Conservation (phyloP, 2,329 filamentous ascomycete genomes). For the Cordyceps sp. region DNA sequence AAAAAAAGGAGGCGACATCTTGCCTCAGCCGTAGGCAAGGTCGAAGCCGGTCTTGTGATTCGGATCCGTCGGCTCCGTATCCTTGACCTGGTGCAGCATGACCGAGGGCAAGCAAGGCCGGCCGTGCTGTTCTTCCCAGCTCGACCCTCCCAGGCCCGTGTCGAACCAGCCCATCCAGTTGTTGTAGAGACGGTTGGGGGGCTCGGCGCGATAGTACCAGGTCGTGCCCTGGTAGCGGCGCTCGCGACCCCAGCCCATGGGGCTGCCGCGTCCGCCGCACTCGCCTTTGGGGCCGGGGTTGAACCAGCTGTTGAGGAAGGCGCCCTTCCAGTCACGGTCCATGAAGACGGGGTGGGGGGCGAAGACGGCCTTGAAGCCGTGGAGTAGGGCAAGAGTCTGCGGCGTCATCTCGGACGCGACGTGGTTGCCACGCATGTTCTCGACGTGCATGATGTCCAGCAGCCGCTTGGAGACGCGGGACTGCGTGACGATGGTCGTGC, state of each 20-base stretch:
- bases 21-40: constrained; percentile 18
- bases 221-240: constrained; percentile 39
- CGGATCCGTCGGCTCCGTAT: constrained; percentile 31
- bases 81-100: constrained; percentile 43
- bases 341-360: constrained; percentile 68
- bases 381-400: constrained; percentile 54
- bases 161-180: constrained; percentile 47
- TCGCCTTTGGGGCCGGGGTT: constrained; percentile 40
- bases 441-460: constrained; percentile 61
- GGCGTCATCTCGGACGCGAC: constrained; percentile 71
- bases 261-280: constrained; percentile 34
- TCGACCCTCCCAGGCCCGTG: constrained; percentile 31
- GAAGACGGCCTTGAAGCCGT: constrained; percentile 65
- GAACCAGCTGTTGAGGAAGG: constrained; percentile 39
- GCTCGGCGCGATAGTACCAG: constrained; percentile 43
- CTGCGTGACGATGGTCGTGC: constrained; percentile 65
- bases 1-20: not conserved
- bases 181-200: constrained; percentile 41
- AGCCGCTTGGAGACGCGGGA: constrained; percentile 56
- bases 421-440: constrained; percentile 57
- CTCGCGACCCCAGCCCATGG: constrained; percentile 43
- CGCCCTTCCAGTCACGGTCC: constrained; percentile 51
- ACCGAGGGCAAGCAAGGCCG: constrained; percentile 41
- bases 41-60: constrained; percentile 22
- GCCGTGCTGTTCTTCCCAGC: constrained; percentile 39